Conservation (phyloP, 345 rosid genomes). For the Luvunga scandens region DNA sequence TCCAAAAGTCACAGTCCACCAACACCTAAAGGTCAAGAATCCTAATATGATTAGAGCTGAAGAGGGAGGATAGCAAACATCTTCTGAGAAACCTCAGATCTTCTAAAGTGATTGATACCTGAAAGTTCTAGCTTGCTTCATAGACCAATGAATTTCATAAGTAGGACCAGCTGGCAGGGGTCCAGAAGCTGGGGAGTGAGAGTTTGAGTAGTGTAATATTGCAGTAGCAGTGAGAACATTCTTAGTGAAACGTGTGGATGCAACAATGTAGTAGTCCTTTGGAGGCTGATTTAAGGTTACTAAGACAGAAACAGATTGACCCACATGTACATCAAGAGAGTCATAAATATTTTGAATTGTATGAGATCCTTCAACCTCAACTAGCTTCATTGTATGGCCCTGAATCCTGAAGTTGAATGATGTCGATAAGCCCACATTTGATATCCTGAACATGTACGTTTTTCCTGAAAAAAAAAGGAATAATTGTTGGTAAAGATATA, state of each 20-base stretch:
- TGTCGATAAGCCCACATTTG: conserved; percentile 73
- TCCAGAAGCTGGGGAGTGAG: conserved; percentile 59
- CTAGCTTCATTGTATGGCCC: conserved; percentile 70
- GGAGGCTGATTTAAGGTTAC: conserved; percentile 72
- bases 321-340: conserved; percentile 86
- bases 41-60: background rate
- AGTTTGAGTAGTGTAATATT: conserved; percentile 65
- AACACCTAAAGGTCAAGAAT: background rate
- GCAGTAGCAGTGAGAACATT: conserved; percentile 47
- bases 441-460: conserved; percentile 80
- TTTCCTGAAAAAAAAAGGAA: conserved; percentile 49
- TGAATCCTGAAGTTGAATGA: conserved; percentile 85
- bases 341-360: conserved; percentile 65
- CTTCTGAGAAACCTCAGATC: background rate
- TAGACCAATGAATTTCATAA: conserved; percentile 55
- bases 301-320: conserved; percentile 77
- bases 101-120: conserved; percentile 35
- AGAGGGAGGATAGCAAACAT: background rate
- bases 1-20: background rate
- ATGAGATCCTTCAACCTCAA: conserved; percentile 94
- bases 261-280: conserved; percentile 80
- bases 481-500: conserved; percentile 3
- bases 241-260: conserved; percentile 57
- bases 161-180: conserved; percentile 57
- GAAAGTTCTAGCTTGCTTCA: conserved; percentile 82